Conservation (phyloP, 306 rosid genomes). For the Castanea crenata region DNA sequence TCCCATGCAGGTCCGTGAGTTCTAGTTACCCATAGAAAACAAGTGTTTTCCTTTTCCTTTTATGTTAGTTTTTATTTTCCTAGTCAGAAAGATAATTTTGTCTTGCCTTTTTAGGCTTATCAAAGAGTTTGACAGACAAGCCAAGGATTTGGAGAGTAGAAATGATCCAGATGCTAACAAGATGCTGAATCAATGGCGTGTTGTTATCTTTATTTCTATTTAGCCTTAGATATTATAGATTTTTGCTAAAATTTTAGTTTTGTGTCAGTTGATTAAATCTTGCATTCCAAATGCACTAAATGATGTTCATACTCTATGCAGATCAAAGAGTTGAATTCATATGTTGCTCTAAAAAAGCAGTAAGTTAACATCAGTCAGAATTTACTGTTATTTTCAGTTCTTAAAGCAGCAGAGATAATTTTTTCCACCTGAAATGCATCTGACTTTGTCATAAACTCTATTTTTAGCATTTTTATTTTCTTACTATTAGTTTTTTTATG, state of each 20-base stretch:
- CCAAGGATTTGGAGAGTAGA: conserved; percentile 62
- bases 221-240: neutral
- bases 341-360: conserved; percentile 91
- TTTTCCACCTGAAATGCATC: neutral
- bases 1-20: neutral
- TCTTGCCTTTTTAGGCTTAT: conserved; percentile 63
- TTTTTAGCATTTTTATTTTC: neutral
- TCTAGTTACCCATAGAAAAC: neutral
- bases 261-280: neutral
- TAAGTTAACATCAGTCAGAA: conserved; percentile 42
- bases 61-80: neutral
- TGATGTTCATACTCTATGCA: conserved; percentile 44
- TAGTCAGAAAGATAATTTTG: neutral
- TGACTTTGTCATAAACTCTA: neutral
- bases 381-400: neutral
- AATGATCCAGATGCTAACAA: conserved; percentile 61
- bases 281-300: conserved; percentile 15
- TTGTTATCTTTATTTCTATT: conserved; percentile 12
- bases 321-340: conserved; percentile 93
- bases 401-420: neutral
- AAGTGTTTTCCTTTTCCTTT: neutral
- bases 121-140: conserved; percentile 83
- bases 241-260: neutral
- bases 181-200: conserved; percentile 86
- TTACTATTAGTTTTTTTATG: neutral